Percentiles rank a stretch among this genome's conserved stretches.
Evolutionary conservation across 495 filamentous ascomycete species (phyloP).

Genomic region (Aspergillus homomorphus): DNA sequence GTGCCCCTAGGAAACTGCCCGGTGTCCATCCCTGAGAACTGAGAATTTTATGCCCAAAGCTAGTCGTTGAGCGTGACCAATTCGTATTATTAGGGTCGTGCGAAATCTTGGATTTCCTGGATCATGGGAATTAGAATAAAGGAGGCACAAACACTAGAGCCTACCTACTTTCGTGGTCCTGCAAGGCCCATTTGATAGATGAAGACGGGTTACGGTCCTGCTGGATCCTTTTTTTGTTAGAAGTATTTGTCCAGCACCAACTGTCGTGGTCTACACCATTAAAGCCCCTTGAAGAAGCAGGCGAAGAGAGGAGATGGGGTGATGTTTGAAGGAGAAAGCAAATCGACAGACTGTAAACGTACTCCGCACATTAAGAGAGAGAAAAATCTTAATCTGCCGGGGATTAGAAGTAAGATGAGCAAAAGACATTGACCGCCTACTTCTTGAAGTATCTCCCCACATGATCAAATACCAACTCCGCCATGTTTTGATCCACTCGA

Average conservation of each 20-base stretch:
- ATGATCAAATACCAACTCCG: no score
- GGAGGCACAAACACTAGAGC: not conserved
- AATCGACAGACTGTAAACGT: not conserved
- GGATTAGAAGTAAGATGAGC: not conserved
- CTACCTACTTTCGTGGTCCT: conserved; percentile 63
- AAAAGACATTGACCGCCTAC: not conserved
- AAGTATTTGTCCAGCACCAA: not conserved
- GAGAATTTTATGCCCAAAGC: conserved; percentile 84
- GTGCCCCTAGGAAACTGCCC: conserved; percentile 72
- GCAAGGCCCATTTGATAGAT: conserved; percentile 64
- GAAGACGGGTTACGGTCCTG: not conserved
- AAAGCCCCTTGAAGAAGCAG: no score
- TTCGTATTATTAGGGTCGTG: conserved; percentile 90
- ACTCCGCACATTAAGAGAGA: not conserved
- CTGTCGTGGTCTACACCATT: not conserved
- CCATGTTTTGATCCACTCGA: no score
- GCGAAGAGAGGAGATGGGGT: no score
- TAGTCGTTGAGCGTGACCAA: conserved; percentile 77
- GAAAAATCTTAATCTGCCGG: not conserved
- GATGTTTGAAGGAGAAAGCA: not conserved
- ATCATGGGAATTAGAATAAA: not conserved
- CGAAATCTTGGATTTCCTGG: conserved; percentile 76
- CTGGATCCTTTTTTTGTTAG: not conserved
- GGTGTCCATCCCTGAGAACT: conserved; percentile 86
- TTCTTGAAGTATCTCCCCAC: no score